A percentile compares a stretch with the other conserved stretches of the same genome.
Evolutionary conservation across 139 green algal species (phyloP).

Genomic region (Closterium sp.): DNA sequence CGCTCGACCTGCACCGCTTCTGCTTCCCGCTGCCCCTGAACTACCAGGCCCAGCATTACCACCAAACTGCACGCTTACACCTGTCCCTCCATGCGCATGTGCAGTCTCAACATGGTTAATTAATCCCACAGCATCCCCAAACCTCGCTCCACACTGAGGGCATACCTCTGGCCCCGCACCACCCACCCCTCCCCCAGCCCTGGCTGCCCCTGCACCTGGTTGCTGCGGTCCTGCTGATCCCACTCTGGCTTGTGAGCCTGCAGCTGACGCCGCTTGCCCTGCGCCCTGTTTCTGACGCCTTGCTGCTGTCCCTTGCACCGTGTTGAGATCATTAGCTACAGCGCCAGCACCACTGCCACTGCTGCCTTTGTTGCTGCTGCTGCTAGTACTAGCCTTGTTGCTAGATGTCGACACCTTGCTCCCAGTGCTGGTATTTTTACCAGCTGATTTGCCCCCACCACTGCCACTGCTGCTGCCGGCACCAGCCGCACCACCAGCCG

Average conservation of each 20-base stretch:
- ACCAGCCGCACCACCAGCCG: neutral
- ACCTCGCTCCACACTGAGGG: conserved; percentile 31
- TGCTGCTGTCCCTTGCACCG: neutral
- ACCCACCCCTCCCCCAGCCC: neutral
- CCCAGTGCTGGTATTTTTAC: neutral
- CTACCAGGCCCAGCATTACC: neutral
- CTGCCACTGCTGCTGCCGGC: neutral
- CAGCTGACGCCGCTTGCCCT: neutral
- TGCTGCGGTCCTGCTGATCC: neutral
- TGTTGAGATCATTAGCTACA: neutral
- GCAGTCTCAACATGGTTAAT: conserved; percentile 27
- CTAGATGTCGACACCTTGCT: neutral
- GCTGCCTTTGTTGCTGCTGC: neutral
- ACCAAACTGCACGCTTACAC: conserved; percentile 3
- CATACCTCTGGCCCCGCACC: conserved; percentile 25
- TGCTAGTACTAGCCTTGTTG: neutral
- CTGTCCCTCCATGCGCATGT: neutral
- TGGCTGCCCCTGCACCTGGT: conserved; percentile 14
- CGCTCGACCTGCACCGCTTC: neutral
- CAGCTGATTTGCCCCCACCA: neutral
- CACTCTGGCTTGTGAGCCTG: neutral
- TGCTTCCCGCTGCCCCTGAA: neutral
- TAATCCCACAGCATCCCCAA: conserved; percentile 5
- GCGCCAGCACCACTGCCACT: neutral
- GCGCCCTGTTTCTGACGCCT: neutral